These are phyloP conservation scores for Globisporangium canariense DNA, from an alignment of 352 stramenopile species.

Conservation along the genomic window DNA sequence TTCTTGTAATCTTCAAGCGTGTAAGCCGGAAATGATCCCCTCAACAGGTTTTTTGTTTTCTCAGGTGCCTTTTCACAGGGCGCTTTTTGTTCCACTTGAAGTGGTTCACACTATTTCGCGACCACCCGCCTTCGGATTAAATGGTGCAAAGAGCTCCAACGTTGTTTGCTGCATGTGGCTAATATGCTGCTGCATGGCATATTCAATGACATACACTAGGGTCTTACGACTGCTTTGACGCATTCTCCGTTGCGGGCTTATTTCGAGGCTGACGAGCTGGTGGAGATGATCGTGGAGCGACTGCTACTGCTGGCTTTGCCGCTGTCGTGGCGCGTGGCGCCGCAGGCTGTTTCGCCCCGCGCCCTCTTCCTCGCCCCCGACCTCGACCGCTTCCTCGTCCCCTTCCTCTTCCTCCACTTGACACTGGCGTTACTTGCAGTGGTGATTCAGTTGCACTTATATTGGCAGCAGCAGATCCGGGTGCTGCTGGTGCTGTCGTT, in stretches of 20 bases:
- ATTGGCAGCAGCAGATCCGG: background rate
- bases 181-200: background rate
- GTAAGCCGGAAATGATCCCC: constrained; percentile 16
- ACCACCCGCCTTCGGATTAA: background rate
- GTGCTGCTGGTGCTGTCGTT: background rate
- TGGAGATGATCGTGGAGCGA: background rate
- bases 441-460: background rate
- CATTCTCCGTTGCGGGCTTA: background rate
- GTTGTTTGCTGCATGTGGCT: background rate
- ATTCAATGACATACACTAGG: background rate
- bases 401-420: constrained; percentile 3
- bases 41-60: constrained; percentile 12
- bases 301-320: background rate
- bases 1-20: constrained; percentile 26
- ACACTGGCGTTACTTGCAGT: background rate
- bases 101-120: constrained; percentile 4
- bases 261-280: constrained; percentile 1
- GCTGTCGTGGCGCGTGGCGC: background rate
- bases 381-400: background rate
- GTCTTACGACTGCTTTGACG: background rate
- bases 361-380: constrained; percentile 1
- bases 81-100: constrained; percentile 6
- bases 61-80: constrained; percentile 15
- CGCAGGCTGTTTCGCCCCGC: background rate
- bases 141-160: background rate